Conservation (phyloP, 345 rosid species). For the Rhodamnia rubescens region DNA sequence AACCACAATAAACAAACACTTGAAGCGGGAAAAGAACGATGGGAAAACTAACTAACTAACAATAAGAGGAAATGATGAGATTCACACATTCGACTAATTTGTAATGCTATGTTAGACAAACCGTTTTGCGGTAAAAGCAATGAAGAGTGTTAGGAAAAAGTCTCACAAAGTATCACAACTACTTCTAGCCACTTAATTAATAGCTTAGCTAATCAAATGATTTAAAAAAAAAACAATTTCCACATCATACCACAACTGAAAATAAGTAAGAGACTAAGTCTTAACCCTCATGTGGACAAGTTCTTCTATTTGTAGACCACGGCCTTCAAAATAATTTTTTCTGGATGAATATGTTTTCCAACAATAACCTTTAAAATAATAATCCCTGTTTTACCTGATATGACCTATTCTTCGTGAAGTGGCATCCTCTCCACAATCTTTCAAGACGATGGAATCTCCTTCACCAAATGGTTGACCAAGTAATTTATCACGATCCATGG, state of each 20-base stretch:
- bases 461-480: not conserved
- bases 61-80: not conserved
- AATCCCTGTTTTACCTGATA: not conserved
- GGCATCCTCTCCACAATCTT: not conserved
- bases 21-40: not conserved
- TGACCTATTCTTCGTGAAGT: not conserved
- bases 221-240: not conserved
- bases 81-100: not conserved
- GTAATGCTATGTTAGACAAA: not conserved
- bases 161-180: too few species aligned
- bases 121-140: not conserved
- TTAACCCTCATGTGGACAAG: not conserved
- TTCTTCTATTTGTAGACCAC: not conserved
- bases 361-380: not conserved
- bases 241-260: not conserved
- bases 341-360: not conserved
- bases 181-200: not conserved
- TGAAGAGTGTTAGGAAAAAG: not conserved
- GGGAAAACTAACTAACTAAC: not conserved
- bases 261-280: not conserved
- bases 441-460: not conserved
- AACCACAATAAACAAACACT: not conserved
- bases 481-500: not conserved
- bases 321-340: not conserved
- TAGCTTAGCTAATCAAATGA: not conserved